These are phyloP conservation scores for Torulaspora indica DNA, from an alignment of 805 yeast species.

Conservation along the genomic window DNA sequence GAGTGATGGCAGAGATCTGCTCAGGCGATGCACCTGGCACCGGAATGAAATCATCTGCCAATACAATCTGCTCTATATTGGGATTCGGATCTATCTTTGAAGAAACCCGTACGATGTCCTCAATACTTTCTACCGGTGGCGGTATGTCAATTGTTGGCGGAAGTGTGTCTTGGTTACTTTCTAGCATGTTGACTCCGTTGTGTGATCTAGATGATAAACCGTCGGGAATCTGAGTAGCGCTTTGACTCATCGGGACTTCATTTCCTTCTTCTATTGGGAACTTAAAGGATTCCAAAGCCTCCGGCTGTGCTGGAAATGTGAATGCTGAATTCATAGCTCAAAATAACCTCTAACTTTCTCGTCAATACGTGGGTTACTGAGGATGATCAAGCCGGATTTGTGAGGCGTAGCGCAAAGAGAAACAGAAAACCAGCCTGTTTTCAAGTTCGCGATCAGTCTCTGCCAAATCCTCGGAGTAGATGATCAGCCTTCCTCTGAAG, in stretches of 20 bases:
- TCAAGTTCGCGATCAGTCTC: background rate
- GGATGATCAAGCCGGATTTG: background rate
- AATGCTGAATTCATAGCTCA: conserved; percentile 27
- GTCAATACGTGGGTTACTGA: background rate
- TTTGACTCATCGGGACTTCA: background rate
- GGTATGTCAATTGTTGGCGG: conserved; percentile 15
- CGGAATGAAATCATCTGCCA: conserved; percentile 4
- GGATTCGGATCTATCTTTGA: background rate
- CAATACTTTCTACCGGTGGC: conserved; percentile 11
- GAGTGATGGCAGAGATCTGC: conserved; percentile 5
- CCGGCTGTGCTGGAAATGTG: conserved; percentile 27
- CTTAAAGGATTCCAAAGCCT: conserved; percentile 7
- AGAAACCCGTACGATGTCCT: background rate
- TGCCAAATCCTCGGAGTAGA: background rate
- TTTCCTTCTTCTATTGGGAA: conserved; percentile 6
- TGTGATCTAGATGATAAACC: background rate
- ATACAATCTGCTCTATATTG: background rate
- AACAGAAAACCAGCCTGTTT: conserved; percentile 3
- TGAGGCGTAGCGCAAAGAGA: background rate
- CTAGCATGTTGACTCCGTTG: background rate
- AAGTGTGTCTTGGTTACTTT: background rate
- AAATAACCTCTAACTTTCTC: background rate
- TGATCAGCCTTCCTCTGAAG: background rate
- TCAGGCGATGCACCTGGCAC: conserved; percentile 3
- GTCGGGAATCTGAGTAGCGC: background rate